phyloP scores from a whole-genome alignment of 768 basidiomycete species.

The Roridomyces roridus region DNA sequence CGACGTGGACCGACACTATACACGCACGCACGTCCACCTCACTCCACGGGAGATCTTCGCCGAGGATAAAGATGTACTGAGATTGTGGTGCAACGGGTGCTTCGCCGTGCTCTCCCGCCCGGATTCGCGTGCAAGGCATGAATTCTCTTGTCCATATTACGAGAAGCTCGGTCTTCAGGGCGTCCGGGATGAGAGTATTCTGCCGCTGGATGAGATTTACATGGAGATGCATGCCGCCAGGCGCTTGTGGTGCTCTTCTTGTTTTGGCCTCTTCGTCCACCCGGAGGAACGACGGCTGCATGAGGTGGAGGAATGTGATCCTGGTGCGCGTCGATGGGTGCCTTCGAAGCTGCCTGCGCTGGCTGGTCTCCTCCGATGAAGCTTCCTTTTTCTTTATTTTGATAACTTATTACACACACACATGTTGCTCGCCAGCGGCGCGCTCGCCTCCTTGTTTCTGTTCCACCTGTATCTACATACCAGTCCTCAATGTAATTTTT shows the following conservation, averaged over 20 bases:
- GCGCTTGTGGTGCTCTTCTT: constrained; percentile 5
- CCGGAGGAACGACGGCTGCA: neutral
- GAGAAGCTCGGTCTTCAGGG: neutral
- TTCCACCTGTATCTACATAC: too few species aligned
- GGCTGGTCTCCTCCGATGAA: too few species aligned
- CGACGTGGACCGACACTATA: neutral
- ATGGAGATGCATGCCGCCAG: neutral
- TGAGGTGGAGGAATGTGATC: too few species aligned
- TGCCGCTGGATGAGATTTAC: constrained; percentile 11
- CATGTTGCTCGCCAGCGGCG: too few species aligned
- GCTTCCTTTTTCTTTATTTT: too few species aligned
- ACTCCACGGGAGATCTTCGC: neutral
- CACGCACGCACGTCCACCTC: neutral
- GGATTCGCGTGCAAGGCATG: constrained; percentile 10
- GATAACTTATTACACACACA: too few species aligned
- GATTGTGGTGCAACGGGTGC: constrained; percentile 14
- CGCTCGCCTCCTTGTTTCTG: too few species aligned
- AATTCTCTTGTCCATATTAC: neutral
- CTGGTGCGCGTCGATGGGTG: neutral
- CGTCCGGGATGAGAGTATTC: neutral
- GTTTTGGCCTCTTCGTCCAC: neutral
- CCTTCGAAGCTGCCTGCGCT: too few species aligned
- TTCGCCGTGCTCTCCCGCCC: constrained; percentile 1
- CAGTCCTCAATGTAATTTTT: too few species aligned
- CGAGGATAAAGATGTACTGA: neutral